Percentiles rank a stretch among this genome's conserved stretches.
phyloP scores from a whole-genome alignment of 257 asterid species.

The Solanum clarkiae region DNA sequence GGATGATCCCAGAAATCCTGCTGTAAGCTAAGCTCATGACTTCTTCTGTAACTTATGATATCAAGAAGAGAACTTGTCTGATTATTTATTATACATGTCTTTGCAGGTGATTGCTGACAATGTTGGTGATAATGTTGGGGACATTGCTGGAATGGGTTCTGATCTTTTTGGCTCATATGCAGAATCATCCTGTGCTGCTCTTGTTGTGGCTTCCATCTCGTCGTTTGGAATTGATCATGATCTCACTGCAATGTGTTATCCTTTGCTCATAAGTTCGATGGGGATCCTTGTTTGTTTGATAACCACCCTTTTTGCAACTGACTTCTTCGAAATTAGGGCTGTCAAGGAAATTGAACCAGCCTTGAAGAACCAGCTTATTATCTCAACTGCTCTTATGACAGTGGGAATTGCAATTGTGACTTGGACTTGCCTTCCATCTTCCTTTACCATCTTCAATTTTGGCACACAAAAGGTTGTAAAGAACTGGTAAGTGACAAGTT shows the following conservation, averaged over 20 bases:
- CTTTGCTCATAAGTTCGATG: conserved; percentile 73
- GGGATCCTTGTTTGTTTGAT: conserved; percentile 77
- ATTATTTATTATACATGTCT: background rate
- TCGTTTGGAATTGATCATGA: conserved; percentile 38
- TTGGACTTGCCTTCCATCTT: conserved; percentile 65
- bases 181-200: background rate
- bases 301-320: conserved; percentile 43
- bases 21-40: background rate
- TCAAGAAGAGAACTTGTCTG: background rate
- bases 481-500: conserved; percentile 22
- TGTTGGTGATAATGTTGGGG: conserved; percentile 95
- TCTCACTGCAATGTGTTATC: conserved; percentile 72
- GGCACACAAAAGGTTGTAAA: conserved; percentile 66
- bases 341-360: conserved; percentile 12
- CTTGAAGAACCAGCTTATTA: conserved; percentile 61
- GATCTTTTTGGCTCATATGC: background rate
- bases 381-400: conserved; percentile 77
- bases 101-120: conserved; percentile 90
- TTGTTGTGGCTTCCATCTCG: background rate
- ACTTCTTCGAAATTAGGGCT: background rate
- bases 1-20: background rate
- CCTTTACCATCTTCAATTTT: conserved; percentile 72
- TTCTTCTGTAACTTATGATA: background rate
- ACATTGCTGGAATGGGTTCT: conserved; percentile 58
- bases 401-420: conserved; percentile 59